Evolutionary conservation across 768 basidiomycete genomes (phyloP).

Genomic region (Suillus placidus): DNA sequence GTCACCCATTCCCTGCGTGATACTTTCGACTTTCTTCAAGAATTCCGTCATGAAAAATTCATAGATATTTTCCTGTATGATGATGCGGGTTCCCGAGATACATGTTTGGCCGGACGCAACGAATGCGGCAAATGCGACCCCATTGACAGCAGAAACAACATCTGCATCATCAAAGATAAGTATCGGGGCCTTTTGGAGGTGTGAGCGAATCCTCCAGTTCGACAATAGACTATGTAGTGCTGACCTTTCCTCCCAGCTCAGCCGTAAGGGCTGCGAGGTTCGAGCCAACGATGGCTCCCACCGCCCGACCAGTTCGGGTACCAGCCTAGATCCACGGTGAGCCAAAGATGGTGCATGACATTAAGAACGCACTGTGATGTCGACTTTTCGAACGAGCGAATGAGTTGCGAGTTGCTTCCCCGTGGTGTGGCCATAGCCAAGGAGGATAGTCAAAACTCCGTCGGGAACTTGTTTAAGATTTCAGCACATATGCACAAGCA

Average conservation of each 20-base stretch:
- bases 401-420: conserved; percentile 69
- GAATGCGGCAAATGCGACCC: conserved; percentile 81
- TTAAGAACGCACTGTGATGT: conserved; percentile 65
- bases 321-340: conserved; percentile 56
- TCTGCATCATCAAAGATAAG: conserved; percentile 82
- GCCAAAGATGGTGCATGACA: background rate
- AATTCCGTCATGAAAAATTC: conserved; percentile 66
- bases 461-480: conserved; percentile 60
- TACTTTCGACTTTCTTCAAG: conserved; percentile 61
- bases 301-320: conserved; percentile 70
- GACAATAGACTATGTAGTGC: conserved; percentile 4
- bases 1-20: conserved; percentile 73
- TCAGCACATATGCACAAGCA: conserved; percentile 2
- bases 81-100: conserved; percentile 85
- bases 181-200: conserved; percentile 64
- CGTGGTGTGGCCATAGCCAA: conserved; percentile 67
- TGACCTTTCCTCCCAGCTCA: conserved; percentile 84
- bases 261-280: conserved; percentile 81
- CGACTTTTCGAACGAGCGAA: conserved; percentile 74
- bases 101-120: conserved; percentile 90
- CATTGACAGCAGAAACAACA: conserved; percentile 73
- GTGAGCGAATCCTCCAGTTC: conserved; percentile 4
- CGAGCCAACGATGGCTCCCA: conserved; percentile 73
- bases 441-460: conserved; percentile 73
- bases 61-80: conserved; percentile 72